Evolutionary conservation across 2,329 filamentous ascomycete species (phyloP).

Genomic region (Scytalidium lignicola): DNA sequence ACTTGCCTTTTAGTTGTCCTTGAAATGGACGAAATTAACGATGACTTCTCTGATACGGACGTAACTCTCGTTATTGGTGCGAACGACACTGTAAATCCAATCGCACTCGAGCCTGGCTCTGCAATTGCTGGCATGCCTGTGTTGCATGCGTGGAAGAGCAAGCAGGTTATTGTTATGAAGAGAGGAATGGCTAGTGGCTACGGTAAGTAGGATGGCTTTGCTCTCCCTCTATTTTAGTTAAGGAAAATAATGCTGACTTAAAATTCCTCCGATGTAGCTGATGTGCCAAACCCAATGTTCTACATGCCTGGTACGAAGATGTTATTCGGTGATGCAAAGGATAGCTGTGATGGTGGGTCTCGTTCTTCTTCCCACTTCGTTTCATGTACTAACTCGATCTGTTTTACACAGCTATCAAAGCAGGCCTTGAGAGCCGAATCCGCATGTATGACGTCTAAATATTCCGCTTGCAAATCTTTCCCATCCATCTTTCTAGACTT

Average conservation of each 20-base stretch:
- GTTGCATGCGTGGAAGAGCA: constrained; percentile 88
- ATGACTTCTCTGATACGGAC: constrained; percentile 82
- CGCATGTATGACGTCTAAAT: constrained; percentile 19
- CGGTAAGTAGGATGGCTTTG: constrained; percentile 44
- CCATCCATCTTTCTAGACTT: background rate
- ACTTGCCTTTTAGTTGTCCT: constrained; percentile 53
- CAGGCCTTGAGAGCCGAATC: constrained; percentile 14
- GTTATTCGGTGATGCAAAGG: constrained; percentile 87
- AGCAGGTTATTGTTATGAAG: constrained; percentile 92
- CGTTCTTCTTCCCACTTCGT: too few species aligned
- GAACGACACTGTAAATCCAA: constrained; percentile 90
- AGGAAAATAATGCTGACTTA: background rate
- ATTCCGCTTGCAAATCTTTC: background rate
- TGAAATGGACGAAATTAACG: constrained; percentile 96
- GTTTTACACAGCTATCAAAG: constrained; percentile 14
- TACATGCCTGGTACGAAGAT: constrained; percentile 86
- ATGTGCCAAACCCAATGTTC: constrained; percentile 92
- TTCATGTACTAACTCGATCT: background rate
- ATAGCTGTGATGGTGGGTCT: constrained; percentile 65
- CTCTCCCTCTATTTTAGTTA: background rate
- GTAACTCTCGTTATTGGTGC: constrained; percentile 85
- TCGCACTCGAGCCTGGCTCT: constrained; percentile 76
- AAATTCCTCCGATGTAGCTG: constrained; percentile 48
- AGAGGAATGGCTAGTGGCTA: constrained; percentile 84
- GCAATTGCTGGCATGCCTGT: constrained; percentile 92